Base-by-base conservation (phyloP, 225 moss, liverwort and hornwort genomes). In the Lunularia cruciata region DNA sequence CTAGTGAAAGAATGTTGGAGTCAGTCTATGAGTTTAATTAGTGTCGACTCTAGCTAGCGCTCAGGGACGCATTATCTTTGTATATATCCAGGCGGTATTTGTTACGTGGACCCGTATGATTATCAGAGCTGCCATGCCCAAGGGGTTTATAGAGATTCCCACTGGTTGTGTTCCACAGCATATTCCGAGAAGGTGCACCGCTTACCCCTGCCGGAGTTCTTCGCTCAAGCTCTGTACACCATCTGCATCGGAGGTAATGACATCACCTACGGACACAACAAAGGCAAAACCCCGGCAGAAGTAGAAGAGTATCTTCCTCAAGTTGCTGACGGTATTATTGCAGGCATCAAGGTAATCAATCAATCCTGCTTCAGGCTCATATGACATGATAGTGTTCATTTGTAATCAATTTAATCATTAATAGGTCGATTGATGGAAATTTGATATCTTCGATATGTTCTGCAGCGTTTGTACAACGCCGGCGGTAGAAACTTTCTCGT, bases 201-300 rank as follows among this genome's bases (percentile, higher is more conserved):
- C 39, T 77, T 84, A 0, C 84, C 84, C 2, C 0, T 35, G 53
- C 66, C 33, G 15, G 75, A 73, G 40, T 72, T 61, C 46, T 80
- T 84, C 58, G 57, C 43, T 5, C 46, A 72, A 43, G 80, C 80
- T 19, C 72, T 84, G 37, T 84, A 77, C 69, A 80, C 72, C 25
- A 68, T 77, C 32, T 65, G 57, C 63, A 75, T 84, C 6, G 74
- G 80, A 40, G 84, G 84, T 60, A 77, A 84, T 35, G 84, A 84
- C 69, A 77, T 67, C 55, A 84, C 84, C 23, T 80, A 26, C 12
- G 80, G 75, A 14, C 81, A 84, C 43, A 77, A 68, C 3, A 22
- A 42, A 0, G 80, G 80, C 0, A 68, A 74, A 54, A 11, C 54
- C 2, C 67, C 64, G 8, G 48, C 48, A 10, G 47, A 80, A 67